Evolutionary conservation across 352 stramenopile genomes (phyloP).

Genomic region (Peronospora belbahrii): DNA sequence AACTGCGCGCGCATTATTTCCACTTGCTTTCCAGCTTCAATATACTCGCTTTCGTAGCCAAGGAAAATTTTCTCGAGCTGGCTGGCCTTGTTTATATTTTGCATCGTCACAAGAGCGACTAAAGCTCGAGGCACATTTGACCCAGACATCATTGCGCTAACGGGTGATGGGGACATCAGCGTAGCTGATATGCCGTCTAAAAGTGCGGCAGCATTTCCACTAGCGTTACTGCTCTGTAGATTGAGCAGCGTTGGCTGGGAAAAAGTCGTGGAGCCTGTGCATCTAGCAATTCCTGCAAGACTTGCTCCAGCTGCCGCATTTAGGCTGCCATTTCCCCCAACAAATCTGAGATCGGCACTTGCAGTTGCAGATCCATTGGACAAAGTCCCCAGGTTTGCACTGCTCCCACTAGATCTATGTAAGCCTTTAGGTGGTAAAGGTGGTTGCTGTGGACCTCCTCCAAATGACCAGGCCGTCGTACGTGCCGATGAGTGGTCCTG

Average conservation of each 20-base stretch:
- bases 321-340: slow-evolving; percentile 21
- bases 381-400: slow-evolving; percentile 21
- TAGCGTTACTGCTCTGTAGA: slow-evolving; percentile 9
- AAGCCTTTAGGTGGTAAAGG: slow-evolving; percentile 27
- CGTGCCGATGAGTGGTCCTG: slow-evolving; percentile 19
- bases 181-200: slow-evolving; percentile 23
- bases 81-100: slow-evolving; percentile 51
- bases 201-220: background rate
- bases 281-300: slow-evolving; percentile 16
- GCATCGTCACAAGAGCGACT: slow-evolving; percentile 67
- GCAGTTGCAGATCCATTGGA: slow-evolving; percentile 4
- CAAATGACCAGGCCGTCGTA: slow-evolving; percentile 23
- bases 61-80: slow-evolving; percentile 68
- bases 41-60: slow-evolving; percentile 53
- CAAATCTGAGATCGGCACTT: slow-evolving; percentile 12
- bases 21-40: slow-evolving; percentile 41
- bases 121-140: slow-evolving; percentile 37
- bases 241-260: slow-evolving; percentile 20
- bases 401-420: slow-evolving; percentile 15
- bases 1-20: slow-evolving; percentile 62
- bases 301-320: slow-evolving; percentile 12
- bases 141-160: slow-evolving; percentile 33
- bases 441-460: slow-evolving; percentile 25
- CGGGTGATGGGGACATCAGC: slow-evolving; percentile 27
- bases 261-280: slow-evolving; percentile 8